phyloP scores from a whole-genome alignment of 139 green algal genomes.

The Micractinium sp. region DNA sequence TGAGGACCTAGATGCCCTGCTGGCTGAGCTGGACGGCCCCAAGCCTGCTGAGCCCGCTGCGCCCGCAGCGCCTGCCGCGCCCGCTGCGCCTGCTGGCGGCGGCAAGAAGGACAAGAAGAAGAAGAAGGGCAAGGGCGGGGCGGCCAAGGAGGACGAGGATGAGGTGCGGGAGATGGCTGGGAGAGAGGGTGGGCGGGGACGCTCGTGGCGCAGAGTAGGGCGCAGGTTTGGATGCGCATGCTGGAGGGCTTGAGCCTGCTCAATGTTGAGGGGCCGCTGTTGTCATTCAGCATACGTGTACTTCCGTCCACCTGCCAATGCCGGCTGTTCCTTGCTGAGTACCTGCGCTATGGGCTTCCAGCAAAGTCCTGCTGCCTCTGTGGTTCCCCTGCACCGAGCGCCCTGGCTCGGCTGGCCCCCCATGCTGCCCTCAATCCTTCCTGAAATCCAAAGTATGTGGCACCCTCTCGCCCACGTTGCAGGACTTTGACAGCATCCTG shows the following conservation, averaged over 20 bases:
- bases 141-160: constrained; percentile 54
- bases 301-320: too few relatives aligned
- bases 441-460: too few relatives aligned
- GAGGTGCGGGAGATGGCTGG: constrained; percentile 3
- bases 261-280: too few relatives aligned
- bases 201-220: not conserved
- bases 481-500: constrained; percentile 75
- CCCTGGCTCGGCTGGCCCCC: not conserved
- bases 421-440: not conserved
- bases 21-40: constrained; percentile 75
- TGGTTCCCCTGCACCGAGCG: too few relatives aligned
- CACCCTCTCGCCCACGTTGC: too few relatives aligned
- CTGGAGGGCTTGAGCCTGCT: too few relatives aligned
- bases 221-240: too few relatives aligned
- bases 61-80: not conserved
- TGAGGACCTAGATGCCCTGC: constrained; percentile 69
- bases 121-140: constrained; percentile 55
- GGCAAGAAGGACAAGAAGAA: constrained; percentile 68
- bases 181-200: not conserved
- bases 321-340: too few relatives aligned
- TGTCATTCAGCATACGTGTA: too few relatives aligned
- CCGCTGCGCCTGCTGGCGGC: constrained; percentile 6
- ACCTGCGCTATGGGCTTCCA: too few relatives aligned
- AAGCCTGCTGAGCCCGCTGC: constrained; percentile 25
- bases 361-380: too few relatives aligned